These are phyloP conservation scores for Alternaria alternata DNA, from an alignment of 2,329 filamentous ascomycete genomes.

Conservation along the genomic window DNA sequence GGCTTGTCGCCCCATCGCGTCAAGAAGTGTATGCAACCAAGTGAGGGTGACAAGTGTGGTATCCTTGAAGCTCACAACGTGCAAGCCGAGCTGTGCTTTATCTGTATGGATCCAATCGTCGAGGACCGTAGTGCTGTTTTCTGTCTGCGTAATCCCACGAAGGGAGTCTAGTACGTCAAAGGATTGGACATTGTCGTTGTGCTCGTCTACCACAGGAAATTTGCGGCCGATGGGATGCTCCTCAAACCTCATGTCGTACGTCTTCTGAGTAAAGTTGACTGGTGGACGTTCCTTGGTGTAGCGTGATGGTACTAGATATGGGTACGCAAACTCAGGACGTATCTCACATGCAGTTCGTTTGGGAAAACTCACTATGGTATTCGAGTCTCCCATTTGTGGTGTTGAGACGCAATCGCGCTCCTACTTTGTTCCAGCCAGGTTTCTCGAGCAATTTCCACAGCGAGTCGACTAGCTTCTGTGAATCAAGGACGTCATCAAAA, in stretches of 20 bases:
- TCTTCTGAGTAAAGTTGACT: constrained; percentile 52
- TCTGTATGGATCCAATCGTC: constrained; percentile 33
- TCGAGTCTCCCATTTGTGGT: constrained; percentile 46
- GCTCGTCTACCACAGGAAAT: constrained; percentile 41
- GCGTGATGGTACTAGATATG: constrained; percentile 37
- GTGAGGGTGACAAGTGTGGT: constrained; percentile 33
- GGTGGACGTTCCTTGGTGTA: constrained; percentile 52
- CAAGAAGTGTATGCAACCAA: constrained; percentile 34
- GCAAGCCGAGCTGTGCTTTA: constrained; percentile 27
- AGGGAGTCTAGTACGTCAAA: constrained; percentile 2
- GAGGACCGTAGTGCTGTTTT: constrained; percentile 14
- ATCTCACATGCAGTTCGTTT: no score
- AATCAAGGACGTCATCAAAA: constrained; percentile 60
- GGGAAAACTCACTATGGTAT: constrained; percentile 41
- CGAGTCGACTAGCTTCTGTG: constrained; percentile 48
- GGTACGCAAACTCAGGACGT: no score
- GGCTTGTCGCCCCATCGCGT: constrained; percentile 27
- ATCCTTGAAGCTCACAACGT: constrained; percentile 33
- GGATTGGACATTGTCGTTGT: constrained; percentile 10
- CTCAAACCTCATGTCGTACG: constrained; percentile 48
- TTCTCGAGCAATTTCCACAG: constrained; percentile 53
- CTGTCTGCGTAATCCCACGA: constrained; percentile 9
- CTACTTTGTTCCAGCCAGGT: constrained; percentile 59
- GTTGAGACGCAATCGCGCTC: constrained; percentile 55
- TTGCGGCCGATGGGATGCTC: constrained; percentile 54